Conservation (phyloP, 169 alveolate species). For the Perkinsus marinus region DNA sequence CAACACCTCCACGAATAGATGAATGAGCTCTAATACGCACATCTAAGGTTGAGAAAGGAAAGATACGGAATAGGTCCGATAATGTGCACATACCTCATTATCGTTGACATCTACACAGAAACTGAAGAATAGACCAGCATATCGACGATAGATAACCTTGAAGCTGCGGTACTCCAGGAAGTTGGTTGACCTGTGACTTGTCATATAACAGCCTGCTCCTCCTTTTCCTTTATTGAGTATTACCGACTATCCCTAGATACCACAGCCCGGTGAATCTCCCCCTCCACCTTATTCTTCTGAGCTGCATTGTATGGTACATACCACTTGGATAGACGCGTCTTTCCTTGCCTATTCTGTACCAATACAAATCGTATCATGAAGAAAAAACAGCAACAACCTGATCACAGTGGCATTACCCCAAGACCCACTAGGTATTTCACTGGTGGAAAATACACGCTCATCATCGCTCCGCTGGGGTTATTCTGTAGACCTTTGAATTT, state of each 20-base stretch:
- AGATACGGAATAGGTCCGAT: constrained; percentile 29
- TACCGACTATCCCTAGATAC: constrained; percentile 40
- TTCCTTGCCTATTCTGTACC: constrained; percentile 69
- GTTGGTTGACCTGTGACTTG: constrained; percentile 40
- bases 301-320: constrained; percentile 51
- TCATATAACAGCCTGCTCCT: neutral
- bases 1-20: constrained; percentile 64
- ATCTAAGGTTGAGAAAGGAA: constrained; percentile 2
- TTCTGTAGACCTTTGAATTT: too few relatives aligned
- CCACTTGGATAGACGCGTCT: constrained; percentile 70
- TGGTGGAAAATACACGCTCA: too few relatives aligned
- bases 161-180: constrained; percentile 64
- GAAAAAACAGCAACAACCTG: neutral
- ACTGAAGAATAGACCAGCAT: constrained; percentile 73
- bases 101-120: constrained; percentile 65
- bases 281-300: constrained; percentile 46
- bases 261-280: constrained; percentile 56
- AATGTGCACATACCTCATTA: constrained; percentile 50
- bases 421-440: too few relatives aligned
- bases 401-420: neutral
- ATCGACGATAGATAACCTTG: constrained; percentile 58
- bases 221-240: constrained; percentile 10
- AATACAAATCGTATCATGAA: constrained; percentile 56
- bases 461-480: too few relatives aligned
- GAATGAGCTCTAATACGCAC: constrained; percentile 55